Base-by-base conservation (phyloP, 176 grass and related monocot species). In the Oryza glaberrima region DNA sequence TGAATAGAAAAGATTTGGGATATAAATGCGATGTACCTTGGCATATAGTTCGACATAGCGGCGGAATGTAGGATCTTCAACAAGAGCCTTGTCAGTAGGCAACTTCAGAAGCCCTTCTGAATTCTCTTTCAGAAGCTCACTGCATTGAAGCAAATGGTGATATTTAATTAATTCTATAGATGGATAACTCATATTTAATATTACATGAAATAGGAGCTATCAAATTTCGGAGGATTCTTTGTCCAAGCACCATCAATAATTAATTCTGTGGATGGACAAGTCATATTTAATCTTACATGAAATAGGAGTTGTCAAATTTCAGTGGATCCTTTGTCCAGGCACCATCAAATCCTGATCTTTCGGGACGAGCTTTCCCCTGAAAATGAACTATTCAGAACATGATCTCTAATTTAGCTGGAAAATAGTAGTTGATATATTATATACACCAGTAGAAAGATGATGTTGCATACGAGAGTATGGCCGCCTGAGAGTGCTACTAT, bases 401-500 rank as follows among this genome's bases (percentile, higher is more conserved):
- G 1, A 71, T 0, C 9, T 41, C 34, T 46, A 5, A 36, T 38
- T n/a, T 64, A 19, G 11, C 47, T 14, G 72, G 15, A 0, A 35
- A 49, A 49, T 2, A 48, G 45, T 47, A 11, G 45, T 47, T 47
- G 45, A 47, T 47, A 13, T 48, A 48, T 13, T 11, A 48, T 48
- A 48, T 48, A 11, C 46, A 4, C 46, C 11, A 48, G 46, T 4
- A 49, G 47, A 15, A 49, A 49, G 13, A 49, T 15, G 11, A 48
- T 15, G 11, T n/a, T 17, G 9, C 17, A 16, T 92, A 96, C 91
- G 77, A 93, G 84, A 40, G 94, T 96, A 72, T 96, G 94, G 7
- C 86, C 91, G 10, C 91, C 94, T 3, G 94, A 96, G 19, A 96
- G 84, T 48, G 94, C 94, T 2, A 96, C 91, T 58, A 93, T 96